Evolutionary conservation across 345 rosid species (phyloP), one percentile per base, ranked within the genome.

Genomic region (Arabidopsis thaliana): DNA sequence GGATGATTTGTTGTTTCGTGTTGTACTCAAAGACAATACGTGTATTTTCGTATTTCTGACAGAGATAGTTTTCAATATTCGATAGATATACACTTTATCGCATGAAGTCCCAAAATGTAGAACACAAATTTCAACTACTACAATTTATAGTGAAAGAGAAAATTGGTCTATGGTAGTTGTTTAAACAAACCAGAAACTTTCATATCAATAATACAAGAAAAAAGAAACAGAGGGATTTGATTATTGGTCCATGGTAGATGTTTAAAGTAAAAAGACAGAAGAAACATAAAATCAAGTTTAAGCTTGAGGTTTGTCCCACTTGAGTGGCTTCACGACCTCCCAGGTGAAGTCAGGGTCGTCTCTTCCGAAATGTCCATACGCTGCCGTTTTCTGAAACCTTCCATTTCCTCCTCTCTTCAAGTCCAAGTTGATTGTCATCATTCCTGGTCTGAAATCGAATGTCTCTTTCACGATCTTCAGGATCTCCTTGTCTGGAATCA

Each of bases 321-420:
- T 71, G 73, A 80, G 83, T 45, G 80, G 73, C 80, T 80, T 80
- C 6, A 80, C 83, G 6, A 75, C 79, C 73, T 80, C 83, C 83
- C 83, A 80, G 34, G 83, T 80, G 83, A 80, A 80, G 57, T 80
- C 83, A 70, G 83, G 83, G 60, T 80, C 83, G 59, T 80, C 83
- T 44, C 83, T 75, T 49, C 83, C 83, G 72, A 80, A 80, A 52
- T 80, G 83, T 51, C 83, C 83, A 59, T 80, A 80, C 58, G 83
- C 83, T 11, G 83, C 83, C 44, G 83, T 79, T 60, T 79, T 79
- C 79, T 69, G 48, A 67, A 75, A 79, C 82, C 82, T 74, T 34
- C 82, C 79, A 7, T 79, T 79, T 25, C 82, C 82, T 63, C 82
- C 82, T 71, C 82, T 79, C 79, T 79, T 79, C 67, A 80, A 76